Percentiles rank a stretch among this genome's conserved stretches.
These are phyloP conservation scores for Lactifluus piperatus DNA, from an alignment of 768 basidiomycete species.

Conservation along the genomic window DNA sequence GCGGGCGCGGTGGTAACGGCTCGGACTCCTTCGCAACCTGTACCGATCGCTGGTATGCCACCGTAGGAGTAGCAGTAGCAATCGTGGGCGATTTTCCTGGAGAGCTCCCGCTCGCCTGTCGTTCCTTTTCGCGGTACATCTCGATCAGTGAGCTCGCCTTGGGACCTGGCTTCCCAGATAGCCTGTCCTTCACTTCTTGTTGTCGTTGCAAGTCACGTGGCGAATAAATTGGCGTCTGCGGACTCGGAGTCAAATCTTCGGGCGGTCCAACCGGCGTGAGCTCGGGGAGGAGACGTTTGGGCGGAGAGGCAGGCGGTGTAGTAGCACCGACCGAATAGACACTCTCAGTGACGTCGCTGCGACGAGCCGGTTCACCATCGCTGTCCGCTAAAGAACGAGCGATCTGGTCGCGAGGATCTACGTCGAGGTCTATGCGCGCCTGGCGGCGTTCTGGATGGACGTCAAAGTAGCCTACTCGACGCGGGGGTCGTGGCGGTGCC, in stretches of 20 bases:
- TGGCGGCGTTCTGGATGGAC: slow-evolving; percentile 65
- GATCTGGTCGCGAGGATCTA: slow-evolving; percentile 6
- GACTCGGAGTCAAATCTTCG: too few species aligned
- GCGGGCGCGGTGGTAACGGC: slow-evolving; percentile 19
- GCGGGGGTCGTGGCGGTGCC: background rate
- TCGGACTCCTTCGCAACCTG: background rate
- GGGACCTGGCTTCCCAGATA: too few species aligned
- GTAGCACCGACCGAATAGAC: background rate
- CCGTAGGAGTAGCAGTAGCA: background rate
- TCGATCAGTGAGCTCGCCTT: slow-evolving; percentile 75
- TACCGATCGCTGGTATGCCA: too few species aligned
- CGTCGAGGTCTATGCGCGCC: background rate
- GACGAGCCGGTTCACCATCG: slow-evolving; percentile 22
- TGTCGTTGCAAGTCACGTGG: slow-evolving; percentile 3
- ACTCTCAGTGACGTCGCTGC: slow-evolving; percentile 9
- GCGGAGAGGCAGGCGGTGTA: background rate
- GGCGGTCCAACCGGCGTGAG: background rate
- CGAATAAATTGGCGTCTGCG: background rate
- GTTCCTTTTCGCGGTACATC: slow-evolving; percentile 73
- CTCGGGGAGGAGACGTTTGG: background rate
- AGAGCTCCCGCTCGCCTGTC: slow-evolving; percentile 25
- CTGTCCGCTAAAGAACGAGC: slow-evolving; percentile 14
- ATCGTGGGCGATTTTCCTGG: slow-evolving; percentile 26
- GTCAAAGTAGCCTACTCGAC: slow-evolving; percentile 64
- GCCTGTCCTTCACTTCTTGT: too few species aligned